A percentile compares a stretch with the other conserved stretches of the same genome.
phyloP scores from a whole-genome alignment of 352 stramenopile genomes.

The Phytophthora ohioensis region DNA sequence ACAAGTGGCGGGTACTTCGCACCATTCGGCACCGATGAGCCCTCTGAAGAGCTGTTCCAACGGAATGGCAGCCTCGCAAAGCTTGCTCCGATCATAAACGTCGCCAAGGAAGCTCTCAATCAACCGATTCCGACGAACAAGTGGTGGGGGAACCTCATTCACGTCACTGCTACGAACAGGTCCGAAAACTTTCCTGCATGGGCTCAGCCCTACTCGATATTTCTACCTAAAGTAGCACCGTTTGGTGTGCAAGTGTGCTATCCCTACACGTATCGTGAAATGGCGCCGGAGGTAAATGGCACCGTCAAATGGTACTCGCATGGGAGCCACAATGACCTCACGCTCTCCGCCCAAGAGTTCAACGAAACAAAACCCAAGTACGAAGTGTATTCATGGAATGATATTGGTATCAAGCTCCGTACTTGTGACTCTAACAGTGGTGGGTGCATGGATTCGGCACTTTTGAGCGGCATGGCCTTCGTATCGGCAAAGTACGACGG shows the following conservation, averaged over 20 bases:
- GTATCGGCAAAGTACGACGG: slow-evolving; percentile 67
- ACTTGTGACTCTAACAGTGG: slow-evolving; percentile 41
- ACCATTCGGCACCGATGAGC: slow-evolving; percentile 51
- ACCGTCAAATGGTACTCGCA: slow-evolving; percentile 70
- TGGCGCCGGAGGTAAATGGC: slow-evolving; percentile 52
- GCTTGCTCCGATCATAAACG: slow-evolving; percentile 68
- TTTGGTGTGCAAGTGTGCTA: slow-evolving; percentile 68
- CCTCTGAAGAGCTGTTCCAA: slow-evolving; percentile 54
- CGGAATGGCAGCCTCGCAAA: slow-evolving; percentile 53
- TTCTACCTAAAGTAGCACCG: slow-evolving; percentile 51
- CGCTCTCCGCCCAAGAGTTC: slow-evolving; percentile 71
- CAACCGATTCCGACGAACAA: slow-evolving; percentile 81
- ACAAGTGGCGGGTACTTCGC: slow-evolving; percentile 35
- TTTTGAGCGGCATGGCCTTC: slow-evolving; percentile 82
- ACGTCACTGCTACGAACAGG: slow-evolving; percentile 50
- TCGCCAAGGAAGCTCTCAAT: slow-evolving; percentile 54
- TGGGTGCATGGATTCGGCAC: slow-evolving; percentile 60
- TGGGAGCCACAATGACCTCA: slow-evolving; percentile 71
- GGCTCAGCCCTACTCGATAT: slow-evolving; percentile 74
- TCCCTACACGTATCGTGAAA: slow-evolving; percentile 64
- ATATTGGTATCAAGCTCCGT: slow-evolving; percentile 63
- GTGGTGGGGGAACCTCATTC: slow-evolving; percentile 85
- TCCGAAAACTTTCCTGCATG: slow-evolving; percentile 58
- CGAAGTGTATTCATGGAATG: slow-evolving; percentile 69
- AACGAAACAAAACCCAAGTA: slow-evolving; percentile 48